Evolutionary conservation across 2,329 filamentous ascomycete species (phyloP), one percentile per base, ranked within the genome.

Genomic region (Bipolaris cookei): DNA sequence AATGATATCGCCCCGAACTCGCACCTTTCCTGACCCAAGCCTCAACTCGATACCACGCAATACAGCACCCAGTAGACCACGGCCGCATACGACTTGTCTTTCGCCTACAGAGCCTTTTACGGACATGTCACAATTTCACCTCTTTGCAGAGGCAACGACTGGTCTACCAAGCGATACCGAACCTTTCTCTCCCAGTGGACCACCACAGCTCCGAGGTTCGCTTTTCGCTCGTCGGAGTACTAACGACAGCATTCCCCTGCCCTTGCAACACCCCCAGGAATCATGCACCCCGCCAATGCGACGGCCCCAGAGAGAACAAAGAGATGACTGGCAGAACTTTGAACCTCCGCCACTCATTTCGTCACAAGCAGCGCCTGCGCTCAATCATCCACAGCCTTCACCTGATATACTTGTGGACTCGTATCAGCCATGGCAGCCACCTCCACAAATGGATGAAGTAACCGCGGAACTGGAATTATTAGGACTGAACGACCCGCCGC

Each of bases 111-210:
- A 76, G 32, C 67, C 74, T 10, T 76, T 77, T 48, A 66, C 70
- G 7, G 70, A 76, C 51, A 58, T 69, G 11, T 70, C 71, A 8
- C 71, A 78, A 30, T 76, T 76, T 34, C 74, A 75, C 35, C 67
- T 77, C 1, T 78, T 78, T 43, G 76, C 70, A 20, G 75, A 77
- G 65, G 76, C 76, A 16, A 78, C 74, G 11, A 71, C 68, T 30
- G 74, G 74, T 0, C 64, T 77, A 7, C 63, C 71, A 14, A 65
- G 65, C 23, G 68, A 69, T 21, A 60, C 68, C n/a, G 72, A 73
- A n/a, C 51, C 64, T 3, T 63, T 69, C 25, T 73, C 72, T 30
- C 68, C 72, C n/a, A 69, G 60, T n/a, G 69, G 65, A 7, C 64
- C 70, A 3, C 68, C 69, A 14, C 70, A 63, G 38, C 67, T 75